A percentile compares a stretch with the other conserved stretches of the same genome.
phyloP scores from a whole-genome alignment of 805 yeast species.

The Yarrowia osloensis region DNA sequence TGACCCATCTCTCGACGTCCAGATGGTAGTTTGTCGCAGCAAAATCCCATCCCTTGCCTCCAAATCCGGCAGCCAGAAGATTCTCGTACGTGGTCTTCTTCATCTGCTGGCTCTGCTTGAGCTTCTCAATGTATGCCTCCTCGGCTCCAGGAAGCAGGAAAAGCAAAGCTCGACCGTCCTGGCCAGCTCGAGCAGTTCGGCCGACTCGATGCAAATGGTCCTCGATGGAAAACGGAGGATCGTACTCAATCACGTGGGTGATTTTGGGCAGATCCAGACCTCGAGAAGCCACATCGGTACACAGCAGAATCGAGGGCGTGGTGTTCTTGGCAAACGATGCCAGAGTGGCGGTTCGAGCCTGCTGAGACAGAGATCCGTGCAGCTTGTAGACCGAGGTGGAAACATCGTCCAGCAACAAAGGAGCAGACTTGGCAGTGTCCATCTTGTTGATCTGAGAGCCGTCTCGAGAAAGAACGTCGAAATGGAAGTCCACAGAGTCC shows the following conservation, averaged over 20 bases:
- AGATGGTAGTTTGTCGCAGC: constrained; percentile 97
- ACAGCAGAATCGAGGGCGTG: constrained; percentile 61
- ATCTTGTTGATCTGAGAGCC: constrained; percentile 43
- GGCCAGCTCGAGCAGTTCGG: constrained; percentile 97
- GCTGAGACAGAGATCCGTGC: constrained; percentile 91
- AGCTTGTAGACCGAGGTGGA: constrained; percentile 62
- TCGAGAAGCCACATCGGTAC: constrained; percentile 98
- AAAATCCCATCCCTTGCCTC: constrained; percentile 70
- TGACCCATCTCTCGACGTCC: constrained; percentile 81
- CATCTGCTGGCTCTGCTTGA: constrained; percentile 58
- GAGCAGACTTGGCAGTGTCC: constrained; percentile 54
- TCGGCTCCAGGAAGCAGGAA: constrained; percentile 88
- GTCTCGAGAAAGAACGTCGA: constrained; percentile 64
- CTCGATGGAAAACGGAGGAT: constrained; percentile 91
- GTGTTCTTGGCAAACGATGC: constrained; percentile 50
- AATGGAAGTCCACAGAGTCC: constrained; percentile 95
- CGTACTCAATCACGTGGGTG: constrained; percentile 84
- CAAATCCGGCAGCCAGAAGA: constrained; percentile 43
- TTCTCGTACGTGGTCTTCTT: constrained; percentile 39
- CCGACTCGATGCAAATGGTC: constrained; percentile 97
- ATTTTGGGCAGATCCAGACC: constrained; percentile 91
- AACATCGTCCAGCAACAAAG: constrained; percentile 47
- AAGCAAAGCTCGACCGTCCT: constrained; percentile 71
- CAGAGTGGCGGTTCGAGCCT: constrained; percentile 74
- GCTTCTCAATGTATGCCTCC: constrained; percentile 73